Evolutionary conservation across 1,284 basidiomycete genomes (phyloP), one percentile per base, ranked within the genome.

Genomic region (Entoloma clypeatum): DNA sequence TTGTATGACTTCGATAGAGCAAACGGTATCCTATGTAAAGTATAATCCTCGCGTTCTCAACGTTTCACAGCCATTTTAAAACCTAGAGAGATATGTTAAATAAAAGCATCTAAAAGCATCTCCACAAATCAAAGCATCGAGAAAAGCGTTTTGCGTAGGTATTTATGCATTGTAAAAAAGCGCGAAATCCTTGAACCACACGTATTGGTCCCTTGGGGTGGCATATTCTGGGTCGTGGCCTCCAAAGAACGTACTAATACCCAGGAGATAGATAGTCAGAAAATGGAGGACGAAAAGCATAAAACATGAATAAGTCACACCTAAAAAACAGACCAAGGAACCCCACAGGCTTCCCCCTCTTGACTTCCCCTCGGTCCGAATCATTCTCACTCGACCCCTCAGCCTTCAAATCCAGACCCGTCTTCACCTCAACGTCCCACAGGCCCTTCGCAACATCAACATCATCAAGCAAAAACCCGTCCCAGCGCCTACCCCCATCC

Each of bases 321-420:
- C 84, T 86, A 63, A 87, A 87, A 61, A 88, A 88, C 29, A 88
- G 61, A 0, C 85, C 84, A 4, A 64, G 55, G 49, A 86, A 83
- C 5, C 72, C 77, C 5, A 79, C 63, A 5, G 69, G 66, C 24
- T 50, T 36, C 13, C 11, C 5, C 8, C 21, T 33, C 5, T 29
- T 23, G 33, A 21, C 16, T 6, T 21, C 33, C 10, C 29, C 16
- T 11, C n/a, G 13, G 3, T 31, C 29, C 7, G 19, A 16, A n/a
- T 21, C 41, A 10, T n/a, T 10, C 9, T 16, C 23, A 31, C 18
- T 18, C 14, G 16, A 18, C 16, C 21, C 35, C 23, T 26, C n/a
- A 9, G 17, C 10, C 26, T 5, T 17, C 36, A 14, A 28, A 36
- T 42, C 26, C 47, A 49, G 18, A 53, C 18, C 16, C 54, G 48